phyloP scores from a whole-genome alignment of 2,329 filamentous ascomycete species.

The Exophiala bonariae region DNA sequence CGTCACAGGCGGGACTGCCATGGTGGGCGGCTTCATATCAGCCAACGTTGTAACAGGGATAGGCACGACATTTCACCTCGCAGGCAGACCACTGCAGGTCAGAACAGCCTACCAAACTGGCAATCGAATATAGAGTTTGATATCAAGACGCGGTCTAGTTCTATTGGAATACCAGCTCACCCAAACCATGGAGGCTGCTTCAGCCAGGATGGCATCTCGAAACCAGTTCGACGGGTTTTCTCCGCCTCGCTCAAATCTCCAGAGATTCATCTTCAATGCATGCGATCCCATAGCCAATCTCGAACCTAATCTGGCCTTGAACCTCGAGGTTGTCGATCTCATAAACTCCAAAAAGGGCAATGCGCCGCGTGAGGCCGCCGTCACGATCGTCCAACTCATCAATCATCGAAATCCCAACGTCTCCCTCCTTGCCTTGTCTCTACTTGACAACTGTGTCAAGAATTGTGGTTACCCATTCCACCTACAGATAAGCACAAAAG shows the following conservation, averaged over 20 bases:
- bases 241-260: constrained; percentile 79
- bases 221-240: constrained; percentile 88
- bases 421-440: constrained; percentile 72
- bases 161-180: not conserved
- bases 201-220: constrained; percentile 89
- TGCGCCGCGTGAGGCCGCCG: constrained; percentile 89
- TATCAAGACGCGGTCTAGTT: too few species aligned
- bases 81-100: too few species aligned
- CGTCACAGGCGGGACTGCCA: too few species aligned
- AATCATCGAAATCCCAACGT: constrained; percentile 98
- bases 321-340: constrained; percentile 93
- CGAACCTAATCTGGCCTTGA: constrained; percentile 94
- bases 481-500: constrained; percentile 96
- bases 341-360: constrained; percentile 98
- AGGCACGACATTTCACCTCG: too few species aligned
- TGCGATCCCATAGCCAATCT: constrained; percentile 91
- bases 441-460: constrained; percentile 98
- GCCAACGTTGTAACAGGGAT: too few species aligned
- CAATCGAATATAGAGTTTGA: too few species aligned
- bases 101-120: too few species aligned
- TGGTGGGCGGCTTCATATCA: too few species aligned
- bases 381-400: constrained; percentile 89
- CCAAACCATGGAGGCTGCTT: constrained; percentile 77
- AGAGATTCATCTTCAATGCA: constrained; percentile 93
- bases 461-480: constrained; percentile 99